Percentiles rank a stretch among this genome's conserved stretches.
These are phyloP conservation scores for Epichloe bromicola DNA, from an alignment of 2,329 filamentous ascomycete species.

Conservation along the genomic window DNA sequence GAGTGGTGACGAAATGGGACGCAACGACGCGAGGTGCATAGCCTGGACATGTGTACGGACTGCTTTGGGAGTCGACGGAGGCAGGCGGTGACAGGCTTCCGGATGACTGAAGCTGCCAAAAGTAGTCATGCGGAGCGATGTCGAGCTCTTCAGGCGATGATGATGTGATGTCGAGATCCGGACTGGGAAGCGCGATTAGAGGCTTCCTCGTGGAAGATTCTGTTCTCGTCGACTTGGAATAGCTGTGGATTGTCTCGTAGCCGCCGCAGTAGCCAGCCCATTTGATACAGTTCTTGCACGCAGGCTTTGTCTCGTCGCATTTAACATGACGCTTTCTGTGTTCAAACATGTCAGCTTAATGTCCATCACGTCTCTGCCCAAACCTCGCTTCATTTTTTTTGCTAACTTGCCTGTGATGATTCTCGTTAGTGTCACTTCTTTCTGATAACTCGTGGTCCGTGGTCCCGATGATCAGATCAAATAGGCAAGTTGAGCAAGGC, in stretches of 20 bases:
- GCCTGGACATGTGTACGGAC: neutral
- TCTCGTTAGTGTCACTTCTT: neutral
- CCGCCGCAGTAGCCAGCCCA: conserved; percentile 23
- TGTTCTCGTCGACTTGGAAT: neutral
- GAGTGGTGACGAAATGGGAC: neutral
- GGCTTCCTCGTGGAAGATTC: neutral
- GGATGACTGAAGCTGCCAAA: conserved; percentile 1
- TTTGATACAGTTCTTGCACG: conserved; percentile 21
- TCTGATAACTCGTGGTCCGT: neutral
- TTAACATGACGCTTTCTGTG: conserved; percentile 21
- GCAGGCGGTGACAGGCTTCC: conserved; percentile 3
- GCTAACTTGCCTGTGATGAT: conserved; percentile 5
- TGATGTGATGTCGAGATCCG: conserved; percentile 3
- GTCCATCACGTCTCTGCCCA: neutral
- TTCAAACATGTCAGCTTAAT: conserved; percentile 1
- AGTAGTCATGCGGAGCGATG: neutral
- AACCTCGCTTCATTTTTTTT: neutral
- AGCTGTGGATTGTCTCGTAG: conserved; percentile 10
- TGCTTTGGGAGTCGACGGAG: conserved; percentile 3
- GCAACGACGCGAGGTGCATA: neutral
- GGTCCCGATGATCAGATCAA: neutral
- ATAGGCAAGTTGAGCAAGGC: too few relatives aligned
- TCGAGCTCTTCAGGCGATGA: conserved; percentile 5
- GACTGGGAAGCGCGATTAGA: conserved; percentile 1
- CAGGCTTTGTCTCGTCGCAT: conserved; percentile 23